Conservation (phyloP, 306 rosid species). For the Sicyos baderoa region DNA sequence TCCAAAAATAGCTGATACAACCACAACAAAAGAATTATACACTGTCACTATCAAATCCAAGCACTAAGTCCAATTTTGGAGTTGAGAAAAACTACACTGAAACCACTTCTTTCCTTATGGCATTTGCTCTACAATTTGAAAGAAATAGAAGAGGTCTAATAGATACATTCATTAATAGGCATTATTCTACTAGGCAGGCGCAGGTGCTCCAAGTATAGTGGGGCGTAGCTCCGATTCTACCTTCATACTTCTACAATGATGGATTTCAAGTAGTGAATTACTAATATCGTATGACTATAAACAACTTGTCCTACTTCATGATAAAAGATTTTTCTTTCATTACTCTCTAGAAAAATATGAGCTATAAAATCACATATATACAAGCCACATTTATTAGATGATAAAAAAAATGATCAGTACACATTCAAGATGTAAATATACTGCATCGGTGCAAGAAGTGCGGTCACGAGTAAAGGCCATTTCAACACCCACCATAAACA, state of each 20-base stretch:
- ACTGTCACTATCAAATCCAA: not conserved
- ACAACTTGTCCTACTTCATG: not conserved
- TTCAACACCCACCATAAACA: not conserved
- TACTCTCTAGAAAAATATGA: not conserved
- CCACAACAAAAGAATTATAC: not conserved
- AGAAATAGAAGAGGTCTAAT: not conserved
- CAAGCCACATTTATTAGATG: not conserved
- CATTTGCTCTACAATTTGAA: conserved; percentile 8
- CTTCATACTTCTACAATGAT: not conserved
- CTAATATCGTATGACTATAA: not conserved
- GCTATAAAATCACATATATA: not conserved
- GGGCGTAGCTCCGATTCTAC: not conserved
- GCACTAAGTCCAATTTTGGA: not conserved
- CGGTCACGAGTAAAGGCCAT: not conserved
- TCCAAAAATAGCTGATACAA: not conserved
- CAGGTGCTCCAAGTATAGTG: too few relatives aligned
- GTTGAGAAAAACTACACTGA: conserved; percentile 5
- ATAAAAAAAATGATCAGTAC: not conserved
- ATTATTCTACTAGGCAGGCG: not conserved
- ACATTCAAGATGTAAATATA: conserved; percentile 14
- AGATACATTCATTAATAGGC: not conserved
- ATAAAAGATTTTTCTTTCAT: not conserved
- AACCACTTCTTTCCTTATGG: not conserved
- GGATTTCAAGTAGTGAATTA: not conserved
- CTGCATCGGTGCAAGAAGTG: not conserved